phyloP scores from a whole-genome alignment of 1,284 basidiomycete species.

The Papiliotrema laurentii region DNA sequence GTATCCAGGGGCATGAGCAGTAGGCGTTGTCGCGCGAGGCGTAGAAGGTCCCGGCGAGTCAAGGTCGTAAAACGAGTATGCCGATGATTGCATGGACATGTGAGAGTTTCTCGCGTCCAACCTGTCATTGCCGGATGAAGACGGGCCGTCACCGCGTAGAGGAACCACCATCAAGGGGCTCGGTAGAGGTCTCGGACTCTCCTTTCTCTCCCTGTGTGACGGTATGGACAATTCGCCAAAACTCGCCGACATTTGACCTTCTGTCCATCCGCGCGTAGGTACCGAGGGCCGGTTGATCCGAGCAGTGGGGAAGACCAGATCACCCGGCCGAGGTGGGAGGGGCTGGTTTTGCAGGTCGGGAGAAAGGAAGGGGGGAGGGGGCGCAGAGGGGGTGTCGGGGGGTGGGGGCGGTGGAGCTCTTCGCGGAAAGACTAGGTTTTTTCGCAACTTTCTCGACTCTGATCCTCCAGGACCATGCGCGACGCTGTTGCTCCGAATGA shows the following conservation, averaged over 20 bases:
- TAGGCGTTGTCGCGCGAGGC: conserved; percentile 14
- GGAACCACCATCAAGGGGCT: conserved; percentile 22
- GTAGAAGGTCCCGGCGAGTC: conserved; percentile 19
- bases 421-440: conserved; percentile 4
- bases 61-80: conserved; percentile 39
- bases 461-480: not conserved
- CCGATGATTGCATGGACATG: conserved; percentile 29
- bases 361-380: not conserved
- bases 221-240: not conserved
- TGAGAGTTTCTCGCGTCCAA: conserved; percentile 14
- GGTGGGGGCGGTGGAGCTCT: conserved; percentile 20
- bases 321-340: not conserved
- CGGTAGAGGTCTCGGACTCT: not conserved
- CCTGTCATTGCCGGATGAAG: conserved; percentile 1
- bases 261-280: conserved; percentile 1
- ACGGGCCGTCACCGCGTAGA: conserved; percentile 14
- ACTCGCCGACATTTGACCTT: not conserved
- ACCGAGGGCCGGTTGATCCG: not conserved
- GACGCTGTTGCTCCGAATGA: too few relatives aligned
- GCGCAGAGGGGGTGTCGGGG: conserved; percentile 2
- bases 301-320: not conserved
- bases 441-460: conserved; percentile 16
- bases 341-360: not conserved
- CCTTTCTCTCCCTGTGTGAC: not conserved
- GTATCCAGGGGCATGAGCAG: not conserved